phyloP scores from a whole-genome alignment of 1,284 basidiomycete genomes.

The Cryptococcus sp. region DNA sequence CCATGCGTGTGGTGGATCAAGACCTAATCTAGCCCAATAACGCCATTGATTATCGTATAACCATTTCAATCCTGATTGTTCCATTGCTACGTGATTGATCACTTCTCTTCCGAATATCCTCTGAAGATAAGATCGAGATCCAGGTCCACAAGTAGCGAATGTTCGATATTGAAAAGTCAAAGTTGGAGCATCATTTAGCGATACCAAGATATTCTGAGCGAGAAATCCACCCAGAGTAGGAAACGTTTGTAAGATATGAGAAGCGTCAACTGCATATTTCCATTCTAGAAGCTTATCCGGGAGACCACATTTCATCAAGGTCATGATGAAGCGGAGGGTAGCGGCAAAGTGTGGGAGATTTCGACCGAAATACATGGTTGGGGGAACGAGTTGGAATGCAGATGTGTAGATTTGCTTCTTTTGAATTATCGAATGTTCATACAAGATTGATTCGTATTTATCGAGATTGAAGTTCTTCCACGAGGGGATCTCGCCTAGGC shows the following conservation, averaged over 20 bases:
- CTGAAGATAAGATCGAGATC: constrained; percentile 16
- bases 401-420: constrained; percentile 20
- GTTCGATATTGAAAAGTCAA: constrained; percentile 21
- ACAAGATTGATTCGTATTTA: constrained; percentile 19
- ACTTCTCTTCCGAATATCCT: constrained; percentile 21
- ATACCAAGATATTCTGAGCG: constrained; percentile 22
- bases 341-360: constrained; percentile 23
- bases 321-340: constrained; percentile 21
- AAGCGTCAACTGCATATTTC: constrained; percentile 29
- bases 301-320: constrained; percentile 23
- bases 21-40: constrained; percentile 24
- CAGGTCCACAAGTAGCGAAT: constrained; percentile 33
- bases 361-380: constrained; percentile 24
- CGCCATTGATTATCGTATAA: constrained; percentile 30
- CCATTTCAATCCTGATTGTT: constrained; percentile 31
- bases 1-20: constrained; percentile 26
- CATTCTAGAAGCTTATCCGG: constrained; percentile 13
- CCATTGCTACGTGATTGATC: constrained; percentile 23
- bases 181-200: constrained; percentile 19
- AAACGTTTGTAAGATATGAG: constrained; percentile 18
- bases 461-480: constrained; percentile 19
- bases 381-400: constrained; percentile 34
- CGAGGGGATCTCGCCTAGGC: constrained; percentile 14
- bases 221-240: constrained; percentile 31
- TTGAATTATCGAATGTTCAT: constrained; percentile 13